Base-by-base conservation (phyloP, 108 stramenopile species). In the Fragilaria radians region DNA sequence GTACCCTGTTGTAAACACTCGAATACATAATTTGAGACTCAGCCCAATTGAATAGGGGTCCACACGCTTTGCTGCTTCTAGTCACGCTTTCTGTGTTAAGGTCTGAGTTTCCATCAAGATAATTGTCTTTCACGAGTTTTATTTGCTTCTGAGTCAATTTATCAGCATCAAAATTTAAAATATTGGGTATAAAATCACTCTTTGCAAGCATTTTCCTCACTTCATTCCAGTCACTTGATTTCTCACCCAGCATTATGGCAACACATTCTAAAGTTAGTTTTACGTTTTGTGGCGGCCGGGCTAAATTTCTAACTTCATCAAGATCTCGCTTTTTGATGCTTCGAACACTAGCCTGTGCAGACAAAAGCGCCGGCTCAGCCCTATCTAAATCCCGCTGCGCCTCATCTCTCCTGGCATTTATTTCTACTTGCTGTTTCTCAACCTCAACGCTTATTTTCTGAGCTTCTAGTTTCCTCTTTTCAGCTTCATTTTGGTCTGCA, bases 41-140 rank as follows among this genome's bases (percentile, higher is more conserved):
- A 30, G 93, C 92, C 99, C 99, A 99, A 54, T 88, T 75, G 66
- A 88, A 98, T 18, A 99, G 85, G 22, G 99, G 97, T 18, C 98
- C 99, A 61, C 97, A 98, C 18, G 99, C 99, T 61, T 85, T 89
- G 65, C 82, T 86, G 53, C 81, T 83, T 52, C 88, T 72, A 63
- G 47, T 85, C 3, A 86, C 81, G 56, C 59, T 74, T 50, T 91
- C 88, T 17, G 74, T 68, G 14, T 73, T 80, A 3, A 88, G 68
- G 23, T 81, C 86, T 24, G 77, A 47, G 53, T 85, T 93, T 0
- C 86, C 91, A 55, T 86, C 85, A 7, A 96, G 62, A 58, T 94
- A 94, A 28, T 89, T 91, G 2, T 88, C 86, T 51, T 68, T 59
- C 21, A 96, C 93, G 7, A 91, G 46, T 58, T 86, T 87, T 47